phyloP scores from a whole-genome alignment of 768 basidiomycete species.

The Termitomyces sp. region DNA sequence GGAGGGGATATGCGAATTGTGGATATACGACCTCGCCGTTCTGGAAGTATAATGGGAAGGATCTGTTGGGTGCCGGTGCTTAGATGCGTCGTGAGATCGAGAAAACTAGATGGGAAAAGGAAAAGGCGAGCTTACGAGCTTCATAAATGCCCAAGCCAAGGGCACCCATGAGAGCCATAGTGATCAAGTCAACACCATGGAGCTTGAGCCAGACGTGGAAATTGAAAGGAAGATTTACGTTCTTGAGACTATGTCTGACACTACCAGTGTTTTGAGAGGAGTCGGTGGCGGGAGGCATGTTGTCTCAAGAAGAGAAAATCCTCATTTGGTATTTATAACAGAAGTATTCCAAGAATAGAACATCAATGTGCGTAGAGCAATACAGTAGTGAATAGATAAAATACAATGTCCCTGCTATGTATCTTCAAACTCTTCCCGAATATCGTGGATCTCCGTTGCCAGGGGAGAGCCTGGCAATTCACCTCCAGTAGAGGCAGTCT shows the following conservation, averaged over 20 bases:
- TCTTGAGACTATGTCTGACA: background rate
- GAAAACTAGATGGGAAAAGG: background rate
- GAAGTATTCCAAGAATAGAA: constrained; percentile 3
- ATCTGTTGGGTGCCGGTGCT: constrained; percentile 41
- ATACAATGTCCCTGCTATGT: constrained; percentile 5
- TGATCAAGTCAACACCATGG: constrained; percentile 49
- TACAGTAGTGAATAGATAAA: background rate
- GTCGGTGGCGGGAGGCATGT: background rate
- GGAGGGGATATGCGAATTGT: constrained; percentile 45
- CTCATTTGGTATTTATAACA: too few relatives aligned
- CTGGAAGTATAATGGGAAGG: constrained; percentile 41
- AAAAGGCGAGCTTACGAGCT: constrained; percentile 29
- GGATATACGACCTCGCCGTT: constrained; percentile 51
- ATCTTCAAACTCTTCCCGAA: constrained; percentile 9
- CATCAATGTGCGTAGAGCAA: background rate
- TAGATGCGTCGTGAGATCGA: background rate
- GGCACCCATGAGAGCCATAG: constrained; percentile 58
- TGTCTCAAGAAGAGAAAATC: background rate
- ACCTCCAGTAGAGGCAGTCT: constrained; percentile 18
- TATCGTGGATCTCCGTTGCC: constrained; percentile 28
- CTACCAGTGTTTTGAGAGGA: background rate
- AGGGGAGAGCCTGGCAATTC: constrained; percentile 31
- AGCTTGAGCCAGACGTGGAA: constrained; percentile 40
- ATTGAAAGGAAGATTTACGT: constrained; percentile 21
- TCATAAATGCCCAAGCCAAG: constrained; percentile 50